A percentile compares a stretch with the other conserved stretches of the same genome.
Evolutionary conservation across 1,139 yeast genomes (phyloP).

Genomic region (Pichia inconspicua): DNA sequence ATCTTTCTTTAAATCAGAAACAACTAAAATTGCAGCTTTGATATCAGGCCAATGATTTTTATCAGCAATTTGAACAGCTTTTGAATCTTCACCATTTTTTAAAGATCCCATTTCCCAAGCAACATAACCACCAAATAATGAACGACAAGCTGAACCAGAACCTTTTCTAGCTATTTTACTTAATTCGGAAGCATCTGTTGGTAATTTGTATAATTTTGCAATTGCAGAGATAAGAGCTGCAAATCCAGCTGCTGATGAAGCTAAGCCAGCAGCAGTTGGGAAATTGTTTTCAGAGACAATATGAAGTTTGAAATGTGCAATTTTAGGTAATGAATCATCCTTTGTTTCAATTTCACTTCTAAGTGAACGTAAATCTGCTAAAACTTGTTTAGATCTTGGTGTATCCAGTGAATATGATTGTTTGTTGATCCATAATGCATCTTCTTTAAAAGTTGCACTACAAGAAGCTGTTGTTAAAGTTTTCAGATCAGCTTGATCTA

Average conservation of each 20-base stretch:
- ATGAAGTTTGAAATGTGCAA: constrained; percentile 61
- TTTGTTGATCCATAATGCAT: constrained; percentile 80
- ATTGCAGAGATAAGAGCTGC: constrained; percentile 90
- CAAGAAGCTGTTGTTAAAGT: constrained; percentile 87
- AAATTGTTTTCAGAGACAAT: constrained; percentile 92
- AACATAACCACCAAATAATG: constrained; percentile 92
- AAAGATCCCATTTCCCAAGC: constrained; percentile 95
- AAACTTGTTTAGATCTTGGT: constrained; percentile 72
- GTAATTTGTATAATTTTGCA: constrained; percentile 73
- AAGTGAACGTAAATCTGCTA: constrained; percentile 62
- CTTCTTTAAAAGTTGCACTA: constrained; percentile 46
- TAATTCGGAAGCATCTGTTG: constrained; percentile 73
- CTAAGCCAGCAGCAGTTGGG: constrained; percentile 98
- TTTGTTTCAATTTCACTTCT: constrained; percentile 48
- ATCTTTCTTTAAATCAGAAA: constrained; percentile 87
- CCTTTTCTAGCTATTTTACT: constrained; percentile 96
- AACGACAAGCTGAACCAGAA: constrained; percentile 96
- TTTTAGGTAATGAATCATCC: constrained; percentile 46
- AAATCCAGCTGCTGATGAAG: constrained; percentile 96
- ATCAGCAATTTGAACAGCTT: constrained; percentile 87
- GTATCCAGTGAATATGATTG: constrained; percentile 29
- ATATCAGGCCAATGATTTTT: constrained; percentile 83
- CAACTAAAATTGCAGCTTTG: constrained; percentile 88
- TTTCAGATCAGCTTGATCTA: constrained; percentile 81
- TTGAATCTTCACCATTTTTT: constrained; percentile 76